phyloP scores from a whole-genome alignment of 768 basidiomycete species.

The Strobilomyces dryophilus region DNA sequence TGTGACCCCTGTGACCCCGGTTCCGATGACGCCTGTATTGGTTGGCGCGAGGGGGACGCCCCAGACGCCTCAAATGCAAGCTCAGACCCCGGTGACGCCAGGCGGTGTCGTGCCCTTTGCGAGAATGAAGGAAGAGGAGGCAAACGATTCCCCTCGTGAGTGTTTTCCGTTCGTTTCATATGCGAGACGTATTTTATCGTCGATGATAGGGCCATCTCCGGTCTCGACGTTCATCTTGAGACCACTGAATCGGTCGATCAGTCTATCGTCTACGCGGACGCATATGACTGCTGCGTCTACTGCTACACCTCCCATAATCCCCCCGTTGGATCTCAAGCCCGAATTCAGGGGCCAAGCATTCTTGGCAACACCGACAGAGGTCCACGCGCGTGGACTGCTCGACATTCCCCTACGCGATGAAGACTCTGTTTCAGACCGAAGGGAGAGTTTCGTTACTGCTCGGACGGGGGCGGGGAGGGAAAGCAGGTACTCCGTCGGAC shows the following conservation, averaged over 20 bases:
- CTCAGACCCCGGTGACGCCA: conserved; percentile 20
- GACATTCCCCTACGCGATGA: conserved; percentile 31
- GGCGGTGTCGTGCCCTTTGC: conserved; percentile 22
- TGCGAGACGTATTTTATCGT: neutral
- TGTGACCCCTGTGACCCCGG: conserved; percentile 27
- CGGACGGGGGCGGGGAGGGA: conserved; percentile 25
- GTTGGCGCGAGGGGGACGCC: conserved; percentile 13
- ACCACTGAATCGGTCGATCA: conserved; percentile 61
- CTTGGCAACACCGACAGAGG: conserved; percentile 26
- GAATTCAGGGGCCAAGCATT: conserved; percentile 41
- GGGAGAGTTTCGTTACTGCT: conserved; percentile 58
- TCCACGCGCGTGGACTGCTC: conserved; percentile 17
- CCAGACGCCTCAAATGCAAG: conserved; percentile 10
- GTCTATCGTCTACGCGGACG: conserved; percentile 59
- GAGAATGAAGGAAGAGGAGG: conserved; percentile 28
- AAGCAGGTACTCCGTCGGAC: conserved; percentile 29
- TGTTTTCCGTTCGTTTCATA: conserved; percentile 7
- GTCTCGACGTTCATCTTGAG: conserved; percentile 58
- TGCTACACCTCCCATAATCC: conserved; percentile 45
- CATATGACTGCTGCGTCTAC: conserved; percentile 43
- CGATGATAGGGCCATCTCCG: conserved; percentile 43
- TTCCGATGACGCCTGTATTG: conserved; percentile 27
- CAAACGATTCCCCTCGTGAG: conserved; percentile 39
- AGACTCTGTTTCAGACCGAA: conserved; percentile 46
- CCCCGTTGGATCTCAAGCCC: conserved; percentile 56